Base-by-base conservation (phyloP, 169 alveolate species). In the Plasmodium malariae region DNA sequence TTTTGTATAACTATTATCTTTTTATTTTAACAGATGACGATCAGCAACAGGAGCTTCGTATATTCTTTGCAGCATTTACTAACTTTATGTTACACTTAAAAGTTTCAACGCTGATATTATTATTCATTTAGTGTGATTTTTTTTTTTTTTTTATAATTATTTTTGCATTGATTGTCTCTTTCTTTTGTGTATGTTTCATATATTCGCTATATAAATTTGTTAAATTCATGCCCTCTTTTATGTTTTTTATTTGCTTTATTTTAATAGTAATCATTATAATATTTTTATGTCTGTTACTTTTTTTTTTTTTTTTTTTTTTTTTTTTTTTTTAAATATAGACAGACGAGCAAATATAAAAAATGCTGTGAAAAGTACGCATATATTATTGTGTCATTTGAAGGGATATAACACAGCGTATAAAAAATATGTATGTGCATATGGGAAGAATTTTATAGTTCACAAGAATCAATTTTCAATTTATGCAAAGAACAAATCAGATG, bases 311-410 rank as follows among this genome's bases (percentile, higher is more conserved):
- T 37, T 26, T 21, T 37, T 43, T 43, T 9, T 26, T 14, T 43
- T 45, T 12, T 68, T 21, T 68, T 26, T 43, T 68, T 19, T 19
- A 34, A 21, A 68, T 63, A 54, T 60, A 76, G 88, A 63, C 65
- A 43, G 26, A 6, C 30, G 26, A 12, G 17, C 40, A 63, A 76
- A 17, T 43, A 17, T 34, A 43, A 59, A 60, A 21, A 24, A 34
- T 19, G 17, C 24, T 19, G 7, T 40, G 74, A 28, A 60, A 30
- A 60, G n/a, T 14, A 55, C 21, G 28, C 3, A 21, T 48, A 32
- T 36, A 24, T 17, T 48, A 21, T 2, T 63, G 11, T 30, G 17
- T 12, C n/a, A 11, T 54, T 14, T 76, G 62, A 76, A 65, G 59
- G 54, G 54, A 26, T 48, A 40, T 34, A 62, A 26, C 12, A 12